These are phyloP conservation scores for Penicillium nucicola DNA, from an alignment of 495 filamentous ascomycete species.

Conservation along the genomic window DNA sequence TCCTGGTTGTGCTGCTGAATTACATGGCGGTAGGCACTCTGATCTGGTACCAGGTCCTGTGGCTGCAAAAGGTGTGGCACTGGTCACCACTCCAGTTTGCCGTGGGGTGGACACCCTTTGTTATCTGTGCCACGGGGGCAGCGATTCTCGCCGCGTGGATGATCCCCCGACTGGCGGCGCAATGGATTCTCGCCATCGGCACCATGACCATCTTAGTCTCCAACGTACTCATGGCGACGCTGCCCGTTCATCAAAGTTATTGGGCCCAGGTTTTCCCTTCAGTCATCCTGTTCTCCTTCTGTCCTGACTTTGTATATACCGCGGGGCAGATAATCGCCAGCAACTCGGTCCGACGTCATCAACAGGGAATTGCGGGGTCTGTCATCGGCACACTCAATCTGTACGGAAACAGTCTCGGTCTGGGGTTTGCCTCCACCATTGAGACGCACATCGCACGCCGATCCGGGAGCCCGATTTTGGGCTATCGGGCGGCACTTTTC, in stretches of 20 bases:
- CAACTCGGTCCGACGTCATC: conserved; percentile 43
- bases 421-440: conserved; percentile 51
- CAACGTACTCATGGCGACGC: conserved; percentile 42
- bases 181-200: conserved; percentile 50
- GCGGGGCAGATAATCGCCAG: conserved; percentile 54
- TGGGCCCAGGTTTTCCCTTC: conserved; percentile 52
- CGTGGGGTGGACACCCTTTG: conserved; percentile 42
- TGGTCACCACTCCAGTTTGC: conserved; percentile 43
- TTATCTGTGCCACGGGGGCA: conserved; percentile 34
- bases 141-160: conserved; percentile 47
- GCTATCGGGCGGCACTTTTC: conserved; percentile 42
- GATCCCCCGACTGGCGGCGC: conserved; percentile 44
- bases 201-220: conserved; percentile 34
- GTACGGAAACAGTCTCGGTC: conserved; percentile 46
- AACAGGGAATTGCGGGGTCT: conserved; percentile 50
- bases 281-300: conserved; percentile 40
- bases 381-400: conserved; percentile 45
- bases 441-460: conserved; percentile 30
- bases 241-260: conserved; percentile 47
- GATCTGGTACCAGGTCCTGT: conserved; percentile 48
- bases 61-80: conserved; percentile 43
- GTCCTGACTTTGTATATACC: conserved; percentile 50
- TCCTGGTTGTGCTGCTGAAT: conserved; percentile 46
- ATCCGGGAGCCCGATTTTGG: conserved; percentile 17
- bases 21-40: conserved; percentile 51